Evolutionary conservation across 129 eudicot species (phyloP).

Genomic region (Dittrichia graveolens): DNA sequence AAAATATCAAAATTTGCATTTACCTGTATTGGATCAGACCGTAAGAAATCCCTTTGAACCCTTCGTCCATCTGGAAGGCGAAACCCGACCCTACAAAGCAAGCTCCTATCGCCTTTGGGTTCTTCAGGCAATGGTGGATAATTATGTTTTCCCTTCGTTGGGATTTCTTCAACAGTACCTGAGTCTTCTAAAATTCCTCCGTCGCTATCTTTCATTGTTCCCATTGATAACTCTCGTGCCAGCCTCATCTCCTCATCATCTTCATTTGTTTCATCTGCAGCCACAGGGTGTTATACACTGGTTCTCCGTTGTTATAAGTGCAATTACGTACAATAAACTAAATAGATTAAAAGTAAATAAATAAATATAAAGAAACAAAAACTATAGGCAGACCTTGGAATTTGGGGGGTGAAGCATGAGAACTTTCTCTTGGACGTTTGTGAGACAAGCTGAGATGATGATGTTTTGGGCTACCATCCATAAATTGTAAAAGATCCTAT

Average conservation of each 20-base stretch:
- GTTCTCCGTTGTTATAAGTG: neutral
- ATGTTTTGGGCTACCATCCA: constrained; percentile 79
- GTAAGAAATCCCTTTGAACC: constrained; percentile 73
- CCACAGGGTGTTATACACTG: constrained; percentile 4
- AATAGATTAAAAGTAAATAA: neutral
- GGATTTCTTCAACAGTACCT: constrained; percentile 28
- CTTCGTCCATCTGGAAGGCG: constrained; percentile 91
- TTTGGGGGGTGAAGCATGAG: constrained; percentile 42
- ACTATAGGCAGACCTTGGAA: constrained; percentile 37
- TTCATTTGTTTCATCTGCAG: constrained; percentile 49
- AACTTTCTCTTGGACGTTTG: constrained; percentile 67
- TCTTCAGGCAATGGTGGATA: constrained; percentile 84
- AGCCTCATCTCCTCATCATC: constrained; percentile 71
- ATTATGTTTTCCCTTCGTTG: constrained; percentile 32
- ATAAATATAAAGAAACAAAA: neutral
- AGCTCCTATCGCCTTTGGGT: constrained; percentile 66
- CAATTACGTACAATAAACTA: neutral
- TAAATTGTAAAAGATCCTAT: constrained; percentile 76
- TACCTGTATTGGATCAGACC: constrained; percentile 72
- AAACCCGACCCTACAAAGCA: constrained; percentile 77
- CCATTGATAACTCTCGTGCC: constrained; percentile 78
- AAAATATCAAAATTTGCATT: no score
- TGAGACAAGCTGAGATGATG: constrained; percentile 58
- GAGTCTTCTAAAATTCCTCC: constrained; percentile 35
- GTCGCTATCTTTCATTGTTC: constrained; percentile 37